Percentiles rank a stretch among this genome's conserved stretches.
Evolutionary conservation across 2,329 filamentous ascomycete genomes (phyloP).

Genomic region (Aspergillus calidoustus): DNA sequence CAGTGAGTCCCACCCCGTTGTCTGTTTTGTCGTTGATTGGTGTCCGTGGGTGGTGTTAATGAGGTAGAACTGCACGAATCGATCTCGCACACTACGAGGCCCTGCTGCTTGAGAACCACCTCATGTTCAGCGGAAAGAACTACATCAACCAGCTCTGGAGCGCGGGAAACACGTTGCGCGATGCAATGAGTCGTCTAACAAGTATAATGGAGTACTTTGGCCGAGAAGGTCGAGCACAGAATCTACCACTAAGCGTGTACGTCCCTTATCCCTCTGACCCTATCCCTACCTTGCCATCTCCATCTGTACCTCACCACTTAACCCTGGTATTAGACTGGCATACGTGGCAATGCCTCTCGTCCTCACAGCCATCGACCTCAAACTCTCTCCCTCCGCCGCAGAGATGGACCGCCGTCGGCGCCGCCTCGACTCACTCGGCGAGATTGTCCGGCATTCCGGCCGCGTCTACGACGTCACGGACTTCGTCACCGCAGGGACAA

Average conservation of each 20-base stretch:
- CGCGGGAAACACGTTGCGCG: constrained; percentile 47
- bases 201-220: constrained; percentile 55
- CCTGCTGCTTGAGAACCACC: constrained; percentile 47
- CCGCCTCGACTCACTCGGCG: constrained; percentile 26
- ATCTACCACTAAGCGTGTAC: constrained; percentile 55
- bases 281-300: background rate
- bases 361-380: constrained; percentile 35
- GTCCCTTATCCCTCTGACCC: constrained; percentile 22
- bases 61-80: constrained; percentile 47
- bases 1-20: constrained; percentile 43
- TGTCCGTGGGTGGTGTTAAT: background rate
- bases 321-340: constrained; percentile 23
- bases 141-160: constrained; percentile 43
- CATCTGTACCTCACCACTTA: background rate
- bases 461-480: constrained; percentile 34
- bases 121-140: constrained; percentile 40
- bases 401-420: constrained; percentile 25
- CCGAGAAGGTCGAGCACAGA: constrained; percentile 50
- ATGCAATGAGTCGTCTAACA: constrained; percentile 51
- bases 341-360: constrained; percentile 34
- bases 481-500: constrained; percentile 29
- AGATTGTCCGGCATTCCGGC: constrained; percentile 30
- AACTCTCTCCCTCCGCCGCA: constrained; percentile 26
- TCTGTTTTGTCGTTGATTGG: too few relatives aligned
- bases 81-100: constrained; percentile 55